phyloP scores from a whole-genome alignment of 768 basidiomycete genomes.

The Fibroporia radiculosa region DNA sequence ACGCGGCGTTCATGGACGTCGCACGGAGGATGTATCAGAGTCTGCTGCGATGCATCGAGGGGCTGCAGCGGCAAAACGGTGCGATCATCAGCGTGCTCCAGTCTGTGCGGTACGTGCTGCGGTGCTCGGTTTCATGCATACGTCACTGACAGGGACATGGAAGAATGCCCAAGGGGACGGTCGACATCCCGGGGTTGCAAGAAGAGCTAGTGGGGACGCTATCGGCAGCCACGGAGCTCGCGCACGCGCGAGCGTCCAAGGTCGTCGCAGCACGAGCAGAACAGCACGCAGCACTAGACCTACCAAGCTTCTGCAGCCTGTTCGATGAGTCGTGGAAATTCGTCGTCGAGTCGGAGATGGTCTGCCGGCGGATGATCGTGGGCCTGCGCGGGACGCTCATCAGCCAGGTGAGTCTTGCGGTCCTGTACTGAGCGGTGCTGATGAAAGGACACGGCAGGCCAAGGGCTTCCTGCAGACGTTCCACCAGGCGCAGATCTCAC shows the following conservation, averaged over 20 bases:
- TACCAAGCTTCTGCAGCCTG: constrained; percentile 70
- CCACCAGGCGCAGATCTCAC: constrained; percentile 73
- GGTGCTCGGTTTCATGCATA: no score
- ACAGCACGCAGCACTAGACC: constrained; percentile 63
- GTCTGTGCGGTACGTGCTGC: constrained; percentile 29
- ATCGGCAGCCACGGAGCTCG: constrained; percentile 74
- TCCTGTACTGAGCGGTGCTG: not conserved
- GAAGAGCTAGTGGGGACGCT: constrained; percentile 74
- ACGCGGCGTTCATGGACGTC: constrained; percentile 58
- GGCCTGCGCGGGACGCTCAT: constrained; percentile 82
- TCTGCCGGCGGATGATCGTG: constrained; percentile 89
- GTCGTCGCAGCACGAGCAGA: constrained; percentile 73
- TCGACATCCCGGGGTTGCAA: constrained; percentile 38
- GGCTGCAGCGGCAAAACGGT: constrained; percentile 52
- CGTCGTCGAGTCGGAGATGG: constrained; percentile 78
- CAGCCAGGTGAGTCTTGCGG: constrained; percentile 51
- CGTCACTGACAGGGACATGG: no score
- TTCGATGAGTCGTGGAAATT: constrained; percentile 88
- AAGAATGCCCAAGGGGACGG: constrained; percentile 33
- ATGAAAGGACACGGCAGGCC: constrained; percentile 39
- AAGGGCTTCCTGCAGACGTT: constrained; percentile 82
- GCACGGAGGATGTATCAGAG: constrained; percentile 52
- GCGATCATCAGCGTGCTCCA: constrained; percentile 56
- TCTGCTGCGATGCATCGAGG: constrained; percentile 59
- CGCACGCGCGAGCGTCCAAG: constrained; percentile 76